Percentiles rank a stretch among this genome's conserved stretches.
These are phyloP conservation scores for Rhynchosporium graminicola DNA, from an alignment of 2,329 filamentous ascomycete genomes.

Conservation along the genomic window DNA sequence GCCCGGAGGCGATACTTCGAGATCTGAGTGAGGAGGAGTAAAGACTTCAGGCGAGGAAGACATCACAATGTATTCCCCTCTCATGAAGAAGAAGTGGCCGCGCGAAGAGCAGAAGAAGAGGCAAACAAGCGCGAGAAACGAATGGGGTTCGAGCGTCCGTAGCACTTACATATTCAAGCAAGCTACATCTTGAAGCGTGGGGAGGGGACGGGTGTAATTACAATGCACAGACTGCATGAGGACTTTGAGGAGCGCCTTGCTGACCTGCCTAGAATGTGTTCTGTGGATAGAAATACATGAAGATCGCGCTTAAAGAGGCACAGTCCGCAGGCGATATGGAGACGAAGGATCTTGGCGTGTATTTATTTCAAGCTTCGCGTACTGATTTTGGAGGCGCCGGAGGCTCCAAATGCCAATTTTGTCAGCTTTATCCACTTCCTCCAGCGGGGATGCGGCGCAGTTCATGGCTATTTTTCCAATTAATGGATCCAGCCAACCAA, in stretches of 20 bases:
- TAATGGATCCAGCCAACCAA: neutral
- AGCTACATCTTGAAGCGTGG: neutral
- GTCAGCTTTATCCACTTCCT: neutral
- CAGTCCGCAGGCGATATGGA: neutral
- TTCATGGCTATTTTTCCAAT: neutral
- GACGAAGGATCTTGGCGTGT: conserved; percentile 5
- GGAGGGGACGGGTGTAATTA: neutral
- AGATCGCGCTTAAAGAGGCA: conserved; percentile 10
- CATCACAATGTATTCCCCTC: neutral
- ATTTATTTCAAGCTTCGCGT: conserved; percentile 1
- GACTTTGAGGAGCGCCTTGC: neutral
- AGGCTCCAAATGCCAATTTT: conserved; percentile 7
- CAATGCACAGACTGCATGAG: neutral
- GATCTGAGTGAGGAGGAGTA: conserved; percentile 8
- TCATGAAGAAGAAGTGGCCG: neutral
- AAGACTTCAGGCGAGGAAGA: conserved; percentile 16
- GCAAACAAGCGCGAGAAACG: conserved; percentile 7
- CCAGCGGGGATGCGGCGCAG: conserved; percentile 8
- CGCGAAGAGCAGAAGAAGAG: neutral
- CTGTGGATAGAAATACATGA: neutral
- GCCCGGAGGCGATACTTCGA: conserved; percentile 12
- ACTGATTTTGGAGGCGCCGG: neutral
- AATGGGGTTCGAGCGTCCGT: neutral
- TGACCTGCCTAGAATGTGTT: neutral
- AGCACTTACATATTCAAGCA: neutral